Evolutionary conservation across 352 stramenopile species (phyloP).

Genomic region (Thalassiosira sp.): DNA sequence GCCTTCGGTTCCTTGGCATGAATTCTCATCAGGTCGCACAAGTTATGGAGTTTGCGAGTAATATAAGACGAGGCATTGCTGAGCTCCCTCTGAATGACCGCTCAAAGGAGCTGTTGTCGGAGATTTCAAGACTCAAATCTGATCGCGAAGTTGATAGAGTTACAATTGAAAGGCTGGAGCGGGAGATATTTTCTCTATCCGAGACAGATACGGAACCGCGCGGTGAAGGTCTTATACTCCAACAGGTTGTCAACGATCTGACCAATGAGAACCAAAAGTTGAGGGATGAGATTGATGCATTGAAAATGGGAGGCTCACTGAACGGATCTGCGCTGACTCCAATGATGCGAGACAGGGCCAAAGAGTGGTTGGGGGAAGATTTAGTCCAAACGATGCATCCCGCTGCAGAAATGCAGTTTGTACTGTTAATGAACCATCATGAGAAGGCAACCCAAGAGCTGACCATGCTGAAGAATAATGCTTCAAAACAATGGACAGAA

Average conservation of each 20-base stretch:
- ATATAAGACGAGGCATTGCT: slow-evolving; percentile 60
- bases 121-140: slow-evolving; percentile 55
- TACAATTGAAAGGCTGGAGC: slow-evolving; percentile 54
- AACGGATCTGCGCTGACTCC: slow-evolving; percentile 17
- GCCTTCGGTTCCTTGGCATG: slow-evolving; percentile 72
- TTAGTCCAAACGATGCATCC: slow-evolving; percentile 26
- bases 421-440: slow-evolving; percentile 33
- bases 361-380: slow-evolving; percentile 39
- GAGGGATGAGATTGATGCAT: slow-evolving; percentile 15
- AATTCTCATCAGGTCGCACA: slow-evolving; percentile 55
- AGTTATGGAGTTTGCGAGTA: slow-evolving; percentile 80
- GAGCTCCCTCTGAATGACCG: slow-evolving; percentile 76
- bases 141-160: slow-evolving; percentile 58
- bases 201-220: slow-evolving; percentile 6
- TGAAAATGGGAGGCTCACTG: slow-evolving; percentile 2
- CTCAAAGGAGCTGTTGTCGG: slow-evolving; percentile 43
- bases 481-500: neutral
- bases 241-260: slow-evolving; percentile 25
- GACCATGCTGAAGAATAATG: neutral
- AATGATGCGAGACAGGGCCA: slow-evolving; percentile 27
- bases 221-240: slow-evolving; percentile 19
- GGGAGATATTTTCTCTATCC: slow-evolving; percentile 49
- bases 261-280: slow-evolving; percentile 33
- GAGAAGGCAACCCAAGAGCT: slow-evolving; percentile 33
- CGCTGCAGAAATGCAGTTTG: slow-evolving; percentile 37